A percentile compares a stretch with the other conserved stretches of the same genome.
These are phyloP conservation scores for Citrus unshiu DNA, from an alignment of 345 rosid species.

Conservation along the genomic window DNA sequence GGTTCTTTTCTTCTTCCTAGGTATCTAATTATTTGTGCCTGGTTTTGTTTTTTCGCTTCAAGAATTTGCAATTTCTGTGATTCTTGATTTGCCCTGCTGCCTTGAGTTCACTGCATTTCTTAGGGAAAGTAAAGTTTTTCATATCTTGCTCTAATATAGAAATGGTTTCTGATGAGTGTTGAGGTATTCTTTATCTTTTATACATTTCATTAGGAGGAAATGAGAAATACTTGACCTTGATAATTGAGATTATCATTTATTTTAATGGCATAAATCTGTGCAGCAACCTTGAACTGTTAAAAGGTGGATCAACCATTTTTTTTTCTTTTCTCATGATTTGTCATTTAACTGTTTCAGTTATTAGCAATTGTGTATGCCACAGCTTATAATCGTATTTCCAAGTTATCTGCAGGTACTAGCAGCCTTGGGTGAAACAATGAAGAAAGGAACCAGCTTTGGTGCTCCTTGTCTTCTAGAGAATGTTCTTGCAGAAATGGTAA, in stretches of 20 bases:
- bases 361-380: not conserved
- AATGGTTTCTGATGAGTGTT: not conserved
- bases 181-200: not conserved
- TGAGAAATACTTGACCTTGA: not conserved
- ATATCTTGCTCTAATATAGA: not conserved
- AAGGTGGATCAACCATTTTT: not conserved
- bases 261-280: not conserved
- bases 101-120: not conserved
- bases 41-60: not conserved
- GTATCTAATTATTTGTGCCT: not conserved
- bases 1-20: conserved; percentile 35
- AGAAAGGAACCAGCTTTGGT: conserved; percentile 99
- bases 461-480: conserved; percentile 98
- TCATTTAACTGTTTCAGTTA: not conserved
- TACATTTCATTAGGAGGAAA: not conserved
- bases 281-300: not conserved
- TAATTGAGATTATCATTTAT: not conserved
- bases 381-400: not conserved
- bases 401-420: conserved; percentile 60
- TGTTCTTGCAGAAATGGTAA: conserved; percentile 82
- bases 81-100: not conserved
- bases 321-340: not conserved
- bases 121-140: not conserved
- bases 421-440: conserved; percentile 85
- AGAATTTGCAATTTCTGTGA: not conserved